A percentile compares a stretch with the other conserved stretches of the same genome.
These are phyloP conservation scores for Helicostylum pulchrum DNA, from an alignment of 192 early-diverging fungal genomes.

Conservation along the genomic window DNA sequence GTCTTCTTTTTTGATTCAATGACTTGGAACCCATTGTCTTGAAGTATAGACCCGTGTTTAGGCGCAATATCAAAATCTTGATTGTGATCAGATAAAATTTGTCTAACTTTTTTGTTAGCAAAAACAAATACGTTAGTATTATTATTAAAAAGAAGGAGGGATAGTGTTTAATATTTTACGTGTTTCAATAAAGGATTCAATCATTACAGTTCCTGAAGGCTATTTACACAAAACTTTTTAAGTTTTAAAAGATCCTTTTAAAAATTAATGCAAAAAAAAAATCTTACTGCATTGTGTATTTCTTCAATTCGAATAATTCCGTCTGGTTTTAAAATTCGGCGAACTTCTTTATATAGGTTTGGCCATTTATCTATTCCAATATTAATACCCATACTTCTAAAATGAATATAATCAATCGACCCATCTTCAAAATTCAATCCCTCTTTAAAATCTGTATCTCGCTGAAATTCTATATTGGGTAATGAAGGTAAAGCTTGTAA, in stretches of 20 bases:
- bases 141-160: too few species aligned
- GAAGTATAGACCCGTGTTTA: conserved; percentile 1
- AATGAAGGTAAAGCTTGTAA: not conserved
- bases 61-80: conserved; percentile 16
- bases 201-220: conserved; percentile 20
- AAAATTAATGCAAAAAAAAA: not conserved
- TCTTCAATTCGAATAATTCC: conserved; percentile 21
- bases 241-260: too few species aligned
- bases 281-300: conserved; percentile 12
- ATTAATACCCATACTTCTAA: conserved; percentile 9
- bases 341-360: conserved; percentile 17
- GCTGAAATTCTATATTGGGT: conserved; percentile 3
- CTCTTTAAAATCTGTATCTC: not conserved
- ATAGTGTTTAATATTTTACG: conserved; percentile 5
- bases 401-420: conserved; percentile 10
- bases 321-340: conserved; percentile 27
- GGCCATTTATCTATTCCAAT: conserved; percentile 14
- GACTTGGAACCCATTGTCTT: conserved; percentile 6
- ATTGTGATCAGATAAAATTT: not conserved
- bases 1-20: conserved; percentile 18
- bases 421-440: not conserved
- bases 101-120: not conserved
- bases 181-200: conserved; percentile 25
- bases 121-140: too few species aligned
- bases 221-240: too few species aligned